Evolutionary conservation across 768 basidiomycete genomes (phyloP), one percentile per base, ranked within the genome.

Genomic region (Lactarius tabidus): DNA sequence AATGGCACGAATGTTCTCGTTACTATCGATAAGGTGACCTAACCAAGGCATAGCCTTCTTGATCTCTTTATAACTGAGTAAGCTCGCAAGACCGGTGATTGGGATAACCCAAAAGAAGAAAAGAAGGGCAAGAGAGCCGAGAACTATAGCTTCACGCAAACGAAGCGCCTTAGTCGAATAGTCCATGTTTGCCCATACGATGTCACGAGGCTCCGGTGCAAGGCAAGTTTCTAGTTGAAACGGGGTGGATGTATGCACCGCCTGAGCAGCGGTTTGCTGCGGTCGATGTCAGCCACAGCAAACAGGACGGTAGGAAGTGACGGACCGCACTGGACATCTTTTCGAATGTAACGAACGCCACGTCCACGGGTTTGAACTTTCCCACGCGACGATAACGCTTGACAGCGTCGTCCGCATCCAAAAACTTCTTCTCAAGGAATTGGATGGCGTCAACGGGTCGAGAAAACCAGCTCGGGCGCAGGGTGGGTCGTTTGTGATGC

Each of bases 301-400:
- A 20, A 41, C 51, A 33, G n/a, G 38, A 52, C 8, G 28, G 1
- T 15, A 39, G 4, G 29, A 52, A 56, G 43, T 29, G 57, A 51
- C 90, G 73, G 74, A 95, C 93, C 29, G 94, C 93, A 70, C 88
- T 89, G 1, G 92, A 90, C 86, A 95, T 92, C 72, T 93, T 93
- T 77, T 97, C 93, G 70, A 99, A 98, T 0, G 97, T 98, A 23
- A 98, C 91, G 72, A 98, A 99, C 0, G 94, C 97, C 35, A 86
- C 84, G 53, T 88, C 86, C 1, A 92, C 93, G 2, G 94, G 82
- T 70, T 83, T 87, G 74, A 93, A 95, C 71, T 84, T 89, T 20
- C 90, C 91, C 5, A 76, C 77, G 69, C 82, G 80, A 53, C 96
- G 80, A 72, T 87, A 81, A 72, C 83, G 86, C 75, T 85, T 87